Percentiles rank a stretch among this genome's conserved stretches.
phyloP scores from a whole-genome alignment of 2,329 filamentous ascomycete species.

The Penicillium sp. region DNA sequence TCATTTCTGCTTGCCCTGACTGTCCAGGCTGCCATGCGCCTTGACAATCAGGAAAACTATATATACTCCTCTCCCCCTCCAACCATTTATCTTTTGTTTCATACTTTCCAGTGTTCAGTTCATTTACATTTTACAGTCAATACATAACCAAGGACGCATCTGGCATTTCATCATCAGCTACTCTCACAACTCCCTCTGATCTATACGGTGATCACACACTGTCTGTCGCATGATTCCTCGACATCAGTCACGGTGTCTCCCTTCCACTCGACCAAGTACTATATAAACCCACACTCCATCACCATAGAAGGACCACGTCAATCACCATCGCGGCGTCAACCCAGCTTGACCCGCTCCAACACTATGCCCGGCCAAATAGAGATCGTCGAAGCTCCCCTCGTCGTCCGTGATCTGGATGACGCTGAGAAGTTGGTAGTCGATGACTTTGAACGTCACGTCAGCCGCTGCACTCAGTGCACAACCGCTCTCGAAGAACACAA shows the following conservation, averaged over 20 bases:
- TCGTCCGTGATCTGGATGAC: conserved; percentile 34
- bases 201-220: conserved; percentile 10
- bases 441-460: conserved; percentile 36
- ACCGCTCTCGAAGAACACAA: conserved; percentile 25
- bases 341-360: conserved; percentile 21
- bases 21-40: conserved; percentile 15
- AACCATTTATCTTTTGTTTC: neutral
- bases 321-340: conserved; percentile 12
- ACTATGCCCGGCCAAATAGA: conserved; percentile 34
- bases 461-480: conserved; percentile 34
- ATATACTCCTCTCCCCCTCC: conserved; percentile 3
- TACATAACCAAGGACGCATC: neutral
- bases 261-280: conserved; percentile 22
- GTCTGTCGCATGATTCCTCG: conserved; percentile 12
- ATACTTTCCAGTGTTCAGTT: neutral
- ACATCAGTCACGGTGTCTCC: conserved; percentile 31
- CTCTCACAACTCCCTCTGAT: neutral
- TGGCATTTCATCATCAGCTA: neutral
- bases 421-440: conserved; percentile 38
- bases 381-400: conserved; percentile 21
- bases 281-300: conserved; percentile 19
- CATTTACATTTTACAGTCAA: neutral
- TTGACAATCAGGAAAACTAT: conserved; percentile 8
- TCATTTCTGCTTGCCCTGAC: neutral
- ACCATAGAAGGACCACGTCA: conserved; percentile 21